Percentiles rank a stretch among this genome's conserved stretches.
These are phyloP conservation scores for Colletotrichum brevisporum DNA, from an alignment of 2,329 filamentous ascomycete genomes.

Conservation along the genomic window DNA sequence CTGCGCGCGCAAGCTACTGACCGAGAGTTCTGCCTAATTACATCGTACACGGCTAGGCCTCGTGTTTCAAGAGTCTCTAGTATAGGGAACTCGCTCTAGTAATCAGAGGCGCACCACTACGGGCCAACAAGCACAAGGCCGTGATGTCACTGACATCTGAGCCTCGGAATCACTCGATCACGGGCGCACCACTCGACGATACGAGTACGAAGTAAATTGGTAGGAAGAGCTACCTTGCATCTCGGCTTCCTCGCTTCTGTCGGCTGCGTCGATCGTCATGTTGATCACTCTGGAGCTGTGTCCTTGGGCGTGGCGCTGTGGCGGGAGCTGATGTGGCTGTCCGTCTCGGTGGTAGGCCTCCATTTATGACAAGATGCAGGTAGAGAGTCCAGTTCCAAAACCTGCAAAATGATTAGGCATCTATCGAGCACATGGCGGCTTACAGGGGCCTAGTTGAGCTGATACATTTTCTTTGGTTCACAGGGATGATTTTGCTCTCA, in stretches of 20 bases:
- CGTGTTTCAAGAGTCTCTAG: too few relatives aligned
- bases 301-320: background rate
- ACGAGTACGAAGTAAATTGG: background rate
- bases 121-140: background rate
- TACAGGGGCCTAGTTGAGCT: too few relatives aligned
- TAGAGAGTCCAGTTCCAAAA: too few relatives aligned
- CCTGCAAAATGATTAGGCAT: too few relatives aligned
- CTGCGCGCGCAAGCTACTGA: too few relatives aligned
- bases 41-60: too few relatives aligned
- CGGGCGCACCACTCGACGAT: background rate
- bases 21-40: too few relatives aligned
- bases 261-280: conserved; percentile 18
- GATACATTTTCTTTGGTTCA: too few relatives aligned
- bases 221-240: conserved; percentile 2
- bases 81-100: background rate
- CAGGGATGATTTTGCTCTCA: too few relatives aligned
- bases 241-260: conserved; percentile 13
- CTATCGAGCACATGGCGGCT: too few relatives aligned
- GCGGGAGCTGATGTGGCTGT: background rate
- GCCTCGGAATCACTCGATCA: background rate
- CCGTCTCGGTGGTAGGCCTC: background rate
- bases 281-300: conserved; percentile 1
- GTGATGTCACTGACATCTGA: conserved; percentile 11
- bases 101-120: background rate
- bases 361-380: too few relatives aligned